Evolutionary conservation across 768 basidiomycete species (phyloP), one percentile per base, ranked within the genome.

Genomic region (Phylloporus rhodoxanthus): DNA sequence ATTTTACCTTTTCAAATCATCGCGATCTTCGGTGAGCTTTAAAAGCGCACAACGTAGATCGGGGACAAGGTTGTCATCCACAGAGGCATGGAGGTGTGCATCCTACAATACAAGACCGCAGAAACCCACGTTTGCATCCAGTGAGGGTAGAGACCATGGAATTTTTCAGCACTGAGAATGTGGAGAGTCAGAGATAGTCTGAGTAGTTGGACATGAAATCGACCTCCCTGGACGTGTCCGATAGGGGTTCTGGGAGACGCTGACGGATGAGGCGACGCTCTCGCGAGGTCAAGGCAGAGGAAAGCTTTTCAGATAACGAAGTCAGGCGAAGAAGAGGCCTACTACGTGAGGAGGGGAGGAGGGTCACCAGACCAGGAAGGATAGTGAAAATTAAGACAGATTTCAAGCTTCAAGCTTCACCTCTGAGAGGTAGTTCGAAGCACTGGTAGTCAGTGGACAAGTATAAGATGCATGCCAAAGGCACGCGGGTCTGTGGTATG

Each of bases 151-250:
- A 28, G 29, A 94, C 74, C 60, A 91, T 86, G 8, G 67, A 70
- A 0, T 65, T 47, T 25, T 85, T 83, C 13, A 93, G 74, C 17
- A 57, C 53, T 1, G 74, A 58, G 2, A 82, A 88, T 17, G 71
- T 65, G 2, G 91, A 73, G 21, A 96, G 75, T 0, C 90, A 91
- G 46, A 96, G 85, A 68, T 94, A 96, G 68, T 96, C 91, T n/a
- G n/a, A n/a, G n/a, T n/a, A n/a, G 66, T 95, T 96, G 3, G 91
- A 87, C n/a, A 77, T 85, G 66, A 91, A 91, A 62, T 92, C 88
- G 54, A 47, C 61, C 40, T 58, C 54, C 13, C 67, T 43, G 17
- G 66, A 57, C 5, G 71, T 65, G 5, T 70, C 64, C 17, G 75
- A 66, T 36, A 66, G 65, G 1, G 77, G 76, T 50, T 80, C 72